Base-by-base conservation (phyloP, 495 filamentous ascomycete genomes). In the Penicillium nucicola region DNA sequence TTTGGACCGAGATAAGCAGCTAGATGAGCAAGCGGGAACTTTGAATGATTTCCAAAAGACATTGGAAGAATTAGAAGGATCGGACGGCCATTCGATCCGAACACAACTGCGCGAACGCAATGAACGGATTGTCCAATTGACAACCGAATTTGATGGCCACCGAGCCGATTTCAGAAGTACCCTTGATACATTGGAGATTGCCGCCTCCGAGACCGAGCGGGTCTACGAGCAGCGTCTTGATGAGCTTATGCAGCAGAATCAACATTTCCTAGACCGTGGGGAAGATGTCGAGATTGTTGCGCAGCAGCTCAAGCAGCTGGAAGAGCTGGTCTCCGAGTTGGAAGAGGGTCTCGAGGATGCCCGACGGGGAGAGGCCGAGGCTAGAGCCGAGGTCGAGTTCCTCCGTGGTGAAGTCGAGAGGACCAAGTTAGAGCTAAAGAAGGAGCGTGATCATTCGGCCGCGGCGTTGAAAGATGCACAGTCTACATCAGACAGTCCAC, bases 311-410 rank as follows among this genome's bases (percentile, higher is more conserved):
- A 96, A 96, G 68, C 90, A 96, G 61, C 74, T 99, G 13, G 95
- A 97, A 67, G 93, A 97, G 59, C 74, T 97, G 10, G 93, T 99
- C 6, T 90, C 92, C 32, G 93, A 99, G 60, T 77, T 99, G 0
- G 93, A 99, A 65, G 95, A 99, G 62, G 93, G 93, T 2, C 77
- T 99, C 9, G 95, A 97, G 68, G 93, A 99, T 71, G 90, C 93
- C 20, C 79, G 93, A 39, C 81, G 93, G 22, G 95, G 95, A n/a
- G 95, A 99, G 67, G 92, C 95, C 1, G 93, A 99, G 74, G 93
- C 95, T 15, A 78, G 93, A 51, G 91, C 89, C 2, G 95, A 99
- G 64, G 95, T 97, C 5, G 93, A 99, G 62, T 97, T 97, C 67
- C 70, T 99, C 19, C 83, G 95, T 30, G 93, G 93, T 2, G 93